Evolutionary conservation across 108 stramenopile species (phyloP).

Genomic region (Nitzschia putrida): DNA sequence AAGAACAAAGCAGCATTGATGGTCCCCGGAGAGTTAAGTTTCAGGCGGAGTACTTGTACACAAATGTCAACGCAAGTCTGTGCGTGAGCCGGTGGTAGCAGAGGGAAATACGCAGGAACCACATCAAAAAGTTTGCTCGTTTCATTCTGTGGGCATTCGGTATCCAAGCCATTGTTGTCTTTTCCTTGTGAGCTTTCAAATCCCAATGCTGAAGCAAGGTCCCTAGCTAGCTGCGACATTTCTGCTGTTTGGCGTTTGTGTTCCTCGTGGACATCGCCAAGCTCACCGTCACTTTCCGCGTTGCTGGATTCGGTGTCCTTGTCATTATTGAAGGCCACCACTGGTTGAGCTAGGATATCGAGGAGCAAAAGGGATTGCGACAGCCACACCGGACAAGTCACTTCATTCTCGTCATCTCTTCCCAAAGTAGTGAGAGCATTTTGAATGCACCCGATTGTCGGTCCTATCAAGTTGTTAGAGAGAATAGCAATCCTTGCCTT

Average conservation of each 20-base stretch:
- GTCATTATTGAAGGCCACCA: conserved; percentile 44
- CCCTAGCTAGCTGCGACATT: conserved; percentile 41
- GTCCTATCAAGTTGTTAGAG: conserved; percentile 49
- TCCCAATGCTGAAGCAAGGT: conserved; percentile 42
- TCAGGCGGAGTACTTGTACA: conserved; percentile 56
- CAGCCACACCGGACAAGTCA: conserved; percentile 61
- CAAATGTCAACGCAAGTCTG: conserved; percentile 65
- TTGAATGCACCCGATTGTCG: conserved; percentile 52
- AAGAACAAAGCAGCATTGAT: conserved; percentile 65
- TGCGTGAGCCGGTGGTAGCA: conserved; percentile 48
- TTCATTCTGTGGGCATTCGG: neutral
- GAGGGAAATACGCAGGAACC: conserved; percentile 67
- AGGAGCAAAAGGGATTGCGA: conserved; percentile 61
- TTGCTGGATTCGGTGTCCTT: conserved; percentile 32
- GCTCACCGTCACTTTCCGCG: conserved; percentile 42
- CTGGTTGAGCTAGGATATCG: conserved; percentile 81
- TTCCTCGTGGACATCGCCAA: conserved; percentile 48
- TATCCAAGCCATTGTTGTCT: conserved; percentile 17
- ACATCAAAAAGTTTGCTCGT: conserved; percentile 22
- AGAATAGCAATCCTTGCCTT: conserved; percentile 57
- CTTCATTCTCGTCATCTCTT: conserved; percentile 19
- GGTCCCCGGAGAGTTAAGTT: conserved; percentile 52
- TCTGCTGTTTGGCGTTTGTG: conserved; percentile 51
- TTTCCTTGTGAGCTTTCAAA: conserved; percentile 18
- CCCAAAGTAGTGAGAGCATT: conserved; percentile 25